phyloP scores from a whole-genome alignment of 768 basidiomycete species.

The Pisolithus tinctorius region DNA sequence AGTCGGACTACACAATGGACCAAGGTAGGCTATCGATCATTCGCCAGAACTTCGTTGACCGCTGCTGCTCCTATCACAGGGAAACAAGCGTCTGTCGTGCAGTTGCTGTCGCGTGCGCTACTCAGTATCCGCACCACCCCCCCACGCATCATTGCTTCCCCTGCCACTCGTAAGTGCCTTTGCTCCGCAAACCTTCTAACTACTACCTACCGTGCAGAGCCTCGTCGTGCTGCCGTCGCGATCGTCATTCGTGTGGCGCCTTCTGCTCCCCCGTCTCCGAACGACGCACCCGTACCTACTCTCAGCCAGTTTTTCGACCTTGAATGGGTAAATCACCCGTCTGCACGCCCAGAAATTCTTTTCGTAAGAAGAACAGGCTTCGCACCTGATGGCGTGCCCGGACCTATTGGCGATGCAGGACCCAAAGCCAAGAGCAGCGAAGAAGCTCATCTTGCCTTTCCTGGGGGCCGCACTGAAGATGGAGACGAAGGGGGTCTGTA shows the following conservation, averaged over 20 bases:
- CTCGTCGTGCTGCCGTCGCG: slow-evolving; percentile 74
- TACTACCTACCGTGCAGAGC: slow-evolving; percentile 43
- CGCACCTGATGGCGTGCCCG: slow-evolving; percentile 15
- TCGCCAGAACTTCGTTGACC: background rate
- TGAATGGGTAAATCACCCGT: slow-evolving; percentile 86
- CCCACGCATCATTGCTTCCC: slow-evolving; percentile 85
- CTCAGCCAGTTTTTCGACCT: slow-evolving; percentile 72
- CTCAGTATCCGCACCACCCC: slow-evolving; percentile 78
- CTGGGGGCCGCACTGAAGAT: slow-evolving; percentile 87
- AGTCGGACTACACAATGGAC: slow-evolving; percentile 11
- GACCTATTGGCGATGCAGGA: slow-evolving; percentile 10
- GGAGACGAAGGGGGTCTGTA: slow-evolving; percentile 90
- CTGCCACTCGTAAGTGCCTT: slow-evolving; percentile 66
- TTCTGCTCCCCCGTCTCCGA: slow-evolving; percentile 34
- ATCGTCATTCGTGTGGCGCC: slow-evolving; percentile 72
- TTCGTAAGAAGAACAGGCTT: slow-evolving; percentile 71
- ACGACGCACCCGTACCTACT: slow-evolving; percentile 39
- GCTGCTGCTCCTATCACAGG: slow-evolving; percentile 19
- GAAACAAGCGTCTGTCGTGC: slow-evolving; percentile 31
- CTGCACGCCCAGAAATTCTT: slow-evolving; percentile 77
- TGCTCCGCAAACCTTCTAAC: slow-evolving; percentile 7
- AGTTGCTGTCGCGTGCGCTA: slow-evolving; percentile 62
- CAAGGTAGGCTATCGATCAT: slow-evolving; percentile 13
- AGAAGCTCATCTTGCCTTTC: slow-evolving; percentile 90
- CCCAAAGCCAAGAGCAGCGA: slow-evolving; percentile 34